Percentiles rank a stretch among this genome's conserved stretches.
Conservation (phyloP, 2,329 filamentous ascomycete genomes). For the Tolypocladium sp. region DNA sequence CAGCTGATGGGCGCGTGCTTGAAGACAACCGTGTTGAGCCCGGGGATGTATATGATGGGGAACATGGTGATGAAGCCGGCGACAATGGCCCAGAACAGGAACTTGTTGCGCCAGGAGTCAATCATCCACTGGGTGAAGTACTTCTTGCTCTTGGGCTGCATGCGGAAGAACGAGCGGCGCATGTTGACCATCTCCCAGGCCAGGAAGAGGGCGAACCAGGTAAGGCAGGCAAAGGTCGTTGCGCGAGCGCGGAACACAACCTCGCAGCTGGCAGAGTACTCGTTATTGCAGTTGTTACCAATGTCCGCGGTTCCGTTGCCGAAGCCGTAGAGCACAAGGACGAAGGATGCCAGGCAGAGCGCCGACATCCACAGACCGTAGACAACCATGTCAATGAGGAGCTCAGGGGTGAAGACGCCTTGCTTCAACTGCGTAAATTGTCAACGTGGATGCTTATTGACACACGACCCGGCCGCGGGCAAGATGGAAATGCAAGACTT, state of each 20-base stretch:
- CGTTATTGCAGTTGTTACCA: constrained; percentile 49
- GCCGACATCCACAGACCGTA: constrained; percentile 60
- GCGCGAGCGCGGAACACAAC: constrained; percentile 60
- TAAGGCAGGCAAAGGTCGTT: constrained; percentile 63
- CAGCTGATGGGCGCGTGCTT: constrained; percentile 48
- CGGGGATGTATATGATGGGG: constrained; percentile 46
- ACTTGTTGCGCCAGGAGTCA: constrained; percentile 61
- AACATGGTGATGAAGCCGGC: constrained; percentile 36
- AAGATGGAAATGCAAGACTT: constrained; percentile 8
- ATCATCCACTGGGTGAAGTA: constrained; percentile 57
- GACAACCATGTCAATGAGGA: constrained; percentile 56
- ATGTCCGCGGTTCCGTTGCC: constrained; percentile 41
- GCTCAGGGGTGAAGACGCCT: constrained; percentile 57
- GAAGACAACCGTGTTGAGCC: constrained; percentile 47
- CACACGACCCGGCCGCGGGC: neutral
- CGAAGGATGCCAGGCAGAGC: constrained; percentile 44
- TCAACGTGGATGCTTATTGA: neutral
- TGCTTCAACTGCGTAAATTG: constrained; percentile 18
- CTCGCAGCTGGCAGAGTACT: constrained; percentile 42
- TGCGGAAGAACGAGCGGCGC: constrained; percentile 62
- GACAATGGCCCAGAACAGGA: constrained; percentile 54
- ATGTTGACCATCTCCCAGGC: constrained; percentile 69
- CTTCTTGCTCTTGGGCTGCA: constrained; percentile 53
- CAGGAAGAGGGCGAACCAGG: constrained; percentile 66
- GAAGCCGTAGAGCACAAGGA: constrained; percentile 40